These are phyloP conservation scores for Nemania sp. DNA, from an alignment of 2,329 filamentous ascomycete genomes.

Conservation along the genomic window DNA sequence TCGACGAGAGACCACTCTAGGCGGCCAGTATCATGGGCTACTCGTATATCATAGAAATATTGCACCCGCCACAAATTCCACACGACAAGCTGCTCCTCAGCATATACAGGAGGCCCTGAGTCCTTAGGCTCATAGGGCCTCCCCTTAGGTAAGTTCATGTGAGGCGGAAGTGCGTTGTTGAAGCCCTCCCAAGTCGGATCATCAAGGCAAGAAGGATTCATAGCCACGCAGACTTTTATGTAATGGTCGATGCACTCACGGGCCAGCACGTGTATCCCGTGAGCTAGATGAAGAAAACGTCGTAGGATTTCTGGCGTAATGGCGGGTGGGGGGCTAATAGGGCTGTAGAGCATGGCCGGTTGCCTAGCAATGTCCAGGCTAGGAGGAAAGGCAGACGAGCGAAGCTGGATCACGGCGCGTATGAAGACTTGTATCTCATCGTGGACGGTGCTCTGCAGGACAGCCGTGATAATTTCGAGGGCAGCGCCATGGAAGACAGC, in stretches of 20 bases:
- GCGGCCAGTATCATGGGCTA: not conserved
- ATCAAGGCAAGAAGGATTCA: constrained; percentile 15
- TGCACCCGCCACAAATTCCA: constrained; percentile 10
- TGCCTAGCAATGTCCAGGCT: not conserved
- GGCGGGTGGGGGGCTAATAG: not conserved
- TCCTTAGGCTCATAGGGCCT: constrained; percentile 16
- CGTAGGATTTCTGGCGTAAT: constrained; percentile 2
- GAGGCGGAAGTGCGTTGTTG: not conserved
- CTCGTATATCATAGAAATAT: constrained; percentile 15
- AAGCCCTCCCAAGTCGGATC: constrained; percentile 12
- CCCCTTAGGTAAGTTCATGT: not conserved
- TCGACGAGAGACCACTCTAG: constrained; percentile 5
- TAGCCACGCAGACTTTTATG: not conserved
- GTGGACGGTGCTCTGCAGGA: constrained; percentile 4
- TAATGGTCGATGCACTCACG: constrained; percentile 18
- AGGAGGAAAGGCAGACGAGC: constrained; percentile 1
- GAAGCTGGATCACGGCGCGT: constrained; percentile 5
- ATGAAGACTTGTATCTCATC: not conserved
- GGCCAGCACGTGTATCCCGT: constrained; percentile 6
- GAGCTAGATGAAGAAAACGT: constrained; percentile 10
- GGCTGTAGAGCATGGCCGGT: not conserved
- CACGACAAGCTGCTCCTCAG: constrained; percentile 11
- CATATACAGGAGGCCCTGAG: constrained; percentile 6
- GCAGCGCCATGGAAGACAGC: constrained; percentile 8
- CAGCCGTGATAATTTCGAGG: constrained; percentile 1